phyloP scores from a whole-genome alignment of 2,329 filamentous ascomycete species.

The Plenodomus tracheiphilus region DNA sequence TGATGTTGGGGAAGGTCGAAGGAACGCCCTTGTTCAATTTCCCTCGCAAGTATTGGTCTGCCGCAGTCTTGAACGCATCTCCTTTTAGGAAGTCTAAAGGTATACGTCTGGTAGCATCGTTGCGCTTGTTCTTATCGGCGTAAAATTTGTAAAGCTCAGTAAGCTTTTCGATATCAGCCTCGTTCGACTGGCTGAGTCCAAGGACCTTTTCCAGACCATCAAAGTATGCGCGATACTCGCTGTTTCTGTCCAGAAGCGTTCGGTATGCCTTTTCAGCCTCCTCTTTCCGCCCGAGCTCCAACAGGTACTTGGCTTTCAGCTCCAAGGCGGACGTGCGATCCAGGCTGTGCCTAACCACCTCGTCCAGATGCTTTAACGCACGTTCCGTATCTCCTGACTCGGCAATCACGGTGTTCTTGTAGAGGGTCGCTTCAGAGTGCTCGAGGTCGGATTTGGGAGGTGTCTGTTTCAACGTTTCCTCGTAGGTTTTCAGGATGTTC shows the following conservation, averaged over 20 bases:
- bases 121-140: slow-evolving; percentile 76
- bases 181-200: slow-evolving; percentile 63
- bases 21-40: slow-evolving; percentile 93
- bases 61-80: slow-evolving; percentile 77
- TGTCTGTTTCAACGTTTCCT: slow-evolving; percentile 84
- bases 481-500: slow-evolving; percentile 86
- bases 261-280: slow-evolving; percentile 84
- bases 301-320: slow-evolving; percentile 79
- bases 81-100: slow-evolving; percentile 85
- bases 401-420: slow-evolving; percentile 93
- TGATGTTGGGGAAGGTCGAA: slow-evolving; percentile 95
- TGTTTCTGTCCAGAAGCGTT: slow-evolving; percentile 79
- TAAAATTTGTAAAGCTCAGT: slow-evolving; percentile 81
- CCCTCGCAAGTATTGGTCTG: slow-evolving; percentile 75
- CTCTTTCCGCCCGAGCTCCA: slow-evolving; percentile 73
- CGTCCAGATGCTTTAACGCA: slow-evolving; percentile 84
- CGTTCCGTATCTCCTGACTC: slow-evolving; percentile 82
- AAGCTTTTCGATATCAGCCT: slow-evolving; percentile 68
- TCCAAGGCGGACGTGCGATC: slow-evolving; percentile 88
- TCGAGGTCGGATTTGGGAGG: slow-evolving; percentile 81
- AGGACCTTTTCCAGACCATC: slow-evolving; percentile 72
- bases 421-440: slow-evolving; percentile 90
- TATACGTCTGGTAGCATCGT: slow-evolving; percentile 82
- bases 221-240: slow-evolving; percentile 87
- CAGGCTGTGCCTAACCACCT: slow-evolving; percentile 73